Conservation (phyloP, 371 early-diverging fungal species). For the Apophysomyces ossiformis region DNA sequence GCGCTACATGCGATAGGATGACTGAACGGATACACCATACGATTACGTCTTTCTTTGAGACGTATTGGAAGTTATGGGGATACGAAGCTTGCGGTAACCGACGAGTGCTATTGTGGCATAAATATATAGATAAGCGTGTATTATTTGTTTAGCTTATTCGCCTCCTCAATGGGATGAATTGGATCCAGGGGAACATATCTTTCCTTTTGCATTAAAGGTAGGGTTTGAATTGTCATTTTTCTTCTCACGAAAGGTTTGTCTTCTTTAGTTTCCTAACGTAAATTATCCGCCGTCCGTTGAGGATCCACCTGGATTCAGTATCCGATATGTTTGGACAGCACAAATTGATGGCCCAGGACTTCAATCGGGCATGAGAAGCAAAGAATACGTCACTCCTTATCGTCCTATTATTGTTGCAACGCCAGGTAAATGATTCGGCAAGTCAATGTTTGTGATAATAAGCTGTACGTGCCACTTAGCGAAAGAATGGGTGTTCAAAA, state of each 20-base stretch:
- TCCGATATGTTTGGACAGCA: constrained; percentile 55
- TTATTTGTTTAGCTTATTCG: constrained; percentile 33
- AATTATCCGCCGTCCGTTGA: constrained; percentile 48
- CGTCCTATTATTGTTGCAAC: constrained; percentile 44
- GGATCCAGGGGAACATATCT: constrained; percentile 47
- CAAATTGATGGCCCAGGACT: constrained; percentile 54
- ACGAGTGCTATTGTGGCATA: neutral
- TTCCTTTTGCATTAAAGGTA: constrained; percentile 61
- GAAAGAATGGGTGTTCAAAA: constrained; percentile 37
- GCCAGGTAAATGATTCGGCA: constrained; percentile 15
- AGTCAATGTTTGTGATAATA: neutral
- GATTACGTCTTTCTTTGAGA: constrained; percentile 39
- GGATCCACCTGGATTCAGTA: constrained; percentile 41
- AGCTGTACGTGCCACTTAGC: constrained; percentile 15
- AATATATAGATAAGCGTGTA: neutral
- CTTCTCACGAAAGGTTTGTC: neutral
- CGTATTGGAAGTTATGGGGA: constrained; percentile 43
- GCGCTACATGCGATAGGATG: constrained; percentile 24
- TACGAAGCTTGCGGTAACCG: constrained; percentile 33
- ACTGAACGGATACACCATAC: constrained; percentile 39
- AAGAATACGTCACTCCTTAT: constrained; percentile 43
- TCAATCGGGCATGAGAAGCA: constrained; percentile 41
- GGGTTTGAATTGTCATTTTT: neutral
- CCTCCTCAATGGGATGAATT: constrained; percentile 57
- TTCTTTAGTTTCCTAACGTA: constrained; percentile 43